These are phyloP conservation scores for Boletus vinaceobasis DNA, from an alignment of 768 basidiomycete genomes.

Conservation along the genomic window DNA sequence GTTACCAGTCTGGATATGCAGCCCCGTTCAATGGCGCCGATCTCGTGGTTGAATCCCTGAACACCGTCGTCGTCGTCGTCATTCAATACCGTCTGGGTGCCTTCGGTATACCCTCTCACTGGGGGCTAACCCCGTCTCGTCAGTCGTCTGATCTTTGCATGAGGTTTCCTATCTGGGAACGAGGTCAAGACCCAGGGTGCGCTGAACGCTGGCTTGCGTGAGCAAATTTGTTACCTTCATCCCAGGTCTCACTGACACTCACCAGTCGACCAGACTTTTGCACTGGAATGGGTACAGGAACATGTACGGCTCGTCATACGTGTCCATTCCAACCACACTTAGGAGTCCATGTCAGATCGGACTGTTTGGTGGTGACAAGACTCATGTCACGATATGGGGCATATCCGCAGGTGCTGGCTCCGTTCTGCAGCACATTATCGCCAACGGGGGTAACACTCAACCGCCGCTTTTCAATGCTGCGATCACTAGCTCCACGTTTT, in stretches of 20 bases:
- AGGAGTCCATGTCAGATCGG: constrained; percentile 21
- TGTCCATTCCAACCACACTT: not conserved
- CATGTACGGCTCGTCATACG: constrained; percentile 18
- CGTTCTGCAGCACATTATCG: constrained; percentile 33
- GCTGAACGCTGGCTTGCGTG: constrained; percentile 36
- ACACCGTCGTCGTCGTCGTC: constrained; percentile 25
- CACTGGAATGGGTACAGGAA: constrained; percentile 36
- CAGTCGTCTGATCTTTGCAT: not conserved
- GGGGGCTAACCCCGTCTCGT: not conserved
- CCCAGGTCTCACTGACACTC: not conserved
- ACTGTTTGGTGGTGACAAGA: constrained; percentile 33
- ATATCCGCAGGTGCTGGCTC: constrained; percentile 36
- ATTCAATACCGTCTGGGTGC: constrained; percentile 37
- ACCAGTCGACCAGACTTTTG: constrained; percentile 35
- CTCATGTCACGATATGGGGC: constrained; percentile 36
- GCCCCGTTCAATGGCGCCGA: constrained; percentile 17
- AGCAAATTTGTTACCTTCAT: not conserved
- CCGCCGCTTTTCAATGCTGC: constrained; percentile 33
- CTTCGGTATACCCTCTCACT: constrained; percentile 22
- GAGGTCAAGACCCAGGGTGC: constrained; percentile 30
- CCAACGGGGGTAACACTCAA: constrained; percentile 31
- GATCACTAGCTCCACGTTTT: constrained; percentile 32
- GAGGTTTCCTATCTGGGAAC: constrained; percentile 32
- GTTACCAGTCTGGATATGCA: constrained; percentile 24
- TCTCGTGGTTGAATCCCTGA: constrained; percentile 23